These are phyloP conservation scores for Trypanosoma theileri DNA, from an alignment of 208 protist species.

Conservation along the genomic window DNA sequence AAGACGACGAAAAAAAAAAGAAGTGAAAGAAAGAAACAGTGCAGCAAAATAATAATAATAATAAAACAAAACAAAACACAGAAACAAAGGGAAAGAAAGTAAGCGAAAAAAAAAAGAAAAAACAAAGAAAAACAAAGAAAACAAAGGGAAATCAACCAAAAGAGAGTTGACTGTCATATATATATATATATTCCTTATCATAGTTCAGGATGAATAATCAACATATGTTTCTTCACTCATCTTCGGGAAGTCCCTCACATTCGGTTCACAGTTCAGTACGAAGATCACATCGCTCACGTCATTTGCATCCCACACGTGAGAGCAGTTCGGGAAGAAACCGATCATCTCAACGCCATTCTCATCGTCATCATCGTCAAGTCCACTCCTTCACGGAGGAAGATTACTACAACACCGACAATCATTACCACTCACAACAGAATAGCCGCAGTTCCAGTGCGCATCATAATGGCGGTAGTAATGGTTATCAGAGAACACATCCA, in stretches of 20 bases:
- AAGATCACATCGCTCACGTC: not conserved
- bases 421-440: not conserved
- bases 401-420: not conserved
- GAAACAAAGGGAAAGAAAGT: too few relatives aligned
- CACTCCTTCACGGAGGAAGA: not conserved
- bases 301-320: not conserved
- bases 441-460: not conserved
- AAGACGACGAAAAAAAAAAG: too few relatives aligned
- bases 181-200: not conserved
- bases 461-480: not conserved
- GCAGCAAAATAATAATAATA: too few relatives aligned
- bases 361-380: not conserved
- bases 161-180: not conserved
- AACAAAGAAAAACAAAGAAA: not conserved
- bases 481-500: not conserved
- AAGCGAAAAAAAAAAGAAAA: not conserved
- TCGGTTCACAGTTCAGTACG: not conserved
- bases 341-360: not conserved
- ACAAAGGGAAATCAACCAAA: not conserved
- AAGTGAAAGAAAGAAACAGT: too few relatives aligned
- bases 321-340: too few relatives aligned
- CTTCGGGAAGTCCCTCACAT: not conserved
- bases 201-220: not conserved
- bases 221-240: not conserved
- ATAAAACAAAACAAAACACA: too few relatives aligned